Percentiles rank a stretch among this genome's conserved stretches.
phyloP scores from a whole-genome alignment of 345 rosid genomes.

The Pistacia integerrima region DNA sequence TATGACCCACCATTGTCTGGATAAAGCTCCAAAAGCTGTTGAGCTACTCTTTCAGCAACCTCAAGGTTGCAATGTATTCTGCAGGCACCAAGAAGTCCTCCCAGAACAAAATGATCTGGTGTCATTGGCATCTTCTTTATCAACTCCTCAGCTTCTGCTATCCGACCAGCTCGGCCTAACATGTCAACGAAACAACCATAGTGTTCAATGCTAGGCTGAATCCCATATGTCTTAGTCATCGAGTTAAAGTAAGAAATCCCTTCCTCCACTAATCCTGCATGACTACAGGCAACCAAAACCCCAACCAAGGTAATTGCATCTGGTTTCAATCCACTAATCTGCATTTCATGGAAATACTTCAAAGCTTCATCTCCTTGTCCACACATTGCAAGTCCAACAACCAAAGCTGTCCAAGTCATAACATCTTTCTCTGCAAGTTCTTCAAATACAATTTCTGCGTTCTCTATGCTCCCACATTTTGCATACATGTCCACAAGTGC shows the following conservation, averaged over 20 bases:
- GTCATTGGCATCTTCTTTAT: slow-evolving; percentile 23
- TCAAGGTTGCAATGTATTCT: slow-evolving; percentile 28
- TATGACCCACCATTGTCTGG: slow-evolving; percentile 24
- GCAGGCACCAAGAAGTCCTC: slow-evolving; percentile 31
- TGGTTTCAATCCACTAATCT: slow-evolving; percentile 17
- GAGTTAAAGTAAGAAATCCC: slow-evolving; percentile 22
- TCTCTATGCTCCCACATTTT: slow-evolving; percentile 21
- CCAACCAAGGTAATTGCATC: slow-evolving; percentile 27
- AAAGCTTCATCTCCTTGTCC: slow-evolving; percentile 22
- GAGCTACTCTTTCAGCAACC: slow-evolving; percentile 27
- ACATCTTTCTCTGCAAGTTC: slow-evolving; percentile 25
- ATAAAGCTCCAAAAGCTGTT: slow-evolving; percentile 26
- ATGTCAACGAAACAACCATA: slow-evolving; percentile 17
- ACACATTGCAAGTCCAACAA: slow-evolving; percentile 29
- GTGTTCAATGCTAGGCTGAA: slow-evolving; percentile 28
- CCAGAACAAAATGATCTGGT: slow-evolving; percentile 22
- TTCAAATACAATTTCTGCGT: slow-evolving; percentile 7
- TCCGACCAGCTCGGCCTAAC: slow-evolving; percentile 28
- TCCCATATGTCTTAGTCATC: slow-evolving; percentile 15
- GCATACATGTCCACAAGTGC: slow-evolving; percentile 27
- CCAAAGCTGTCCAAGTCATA: slow-evolving; percentile 29
- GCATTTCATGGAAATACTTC: slow-evolving; percentile 17
- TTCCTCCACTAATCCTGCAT: slow-evolving; percentile 27
- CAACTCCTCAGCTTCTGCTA: slow-evolving; percentile 25
- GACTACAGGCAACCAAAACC: slow-evolving; percentile 28